A percentile compares a stretch with the other conserved stretches of the same genome.
These are phyloP conservation scores for Chaetomium tenue DNA, from an alignment of 495 filamentous ascomycete species.

Conservation along the genomic window DNA sequence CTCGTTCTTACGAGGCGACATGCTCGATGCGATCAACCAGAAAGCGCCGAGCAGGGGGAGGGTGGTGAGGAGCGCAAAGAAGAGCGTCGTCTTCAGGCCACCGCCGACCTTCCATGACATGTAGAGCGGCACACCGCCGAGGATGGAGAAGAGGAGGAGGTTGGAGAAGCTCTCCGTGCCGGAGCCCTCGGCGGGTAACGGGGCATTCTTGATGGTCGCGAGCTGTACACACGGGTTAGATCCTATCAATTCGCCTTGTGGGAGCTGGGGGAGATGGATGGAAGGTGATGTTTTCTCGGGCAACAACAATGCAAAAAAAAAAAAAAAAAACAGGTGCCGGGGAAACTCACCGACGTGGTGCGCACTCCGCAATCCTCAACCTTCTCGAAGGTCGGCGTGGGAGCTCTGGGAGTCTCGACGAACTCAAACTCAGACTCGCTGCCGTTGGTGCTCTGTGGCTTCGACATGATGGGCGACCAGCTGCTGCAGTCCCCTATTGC, in stretches of 20 bases:
- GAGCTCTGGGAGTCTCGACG: conserved; percentile 70
- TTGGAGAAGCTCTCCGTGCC: conserved; percentile 72
- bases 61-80: conserved; percentile 63
- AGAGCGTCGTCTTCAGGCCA: conserved; percentile 67
- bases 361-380: conserved; percentile 69
- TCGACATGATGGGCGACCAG: conserved; percentile 42
- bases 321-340: not conserved
- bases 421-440: conserved; percentile 66
- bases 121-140: conserved; percentile 63
- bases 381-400: conserved; percentile 55
- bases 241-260: conserved; percentile 14
- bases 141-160: conserved; percentile 54
- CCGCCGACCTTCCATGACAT: conserved; percentile 66
- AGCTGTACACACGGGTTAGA: conserved; percentile 49
- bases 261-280: not conserved
- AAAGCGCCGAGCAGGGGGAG: conserved; percentile 68
- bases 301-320: not conserved
- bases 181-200: conserved; percentile 72
- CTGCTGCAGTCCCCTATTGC: conserved; percentile 26
- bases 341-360: conserved; percentile 62
- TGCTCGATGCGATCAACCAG: conserved; percentile 65
- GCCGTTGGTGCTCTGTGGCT: conserved; percentile 48
- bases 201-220: conserved; percentile 75
- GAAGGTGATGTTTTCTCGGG: not conserved
- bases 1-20: conserved; percentile 72